phyloP scores from a whole-genome alignment of 78 protist genomes.

The Salpingoeca rosetta region DNA sequence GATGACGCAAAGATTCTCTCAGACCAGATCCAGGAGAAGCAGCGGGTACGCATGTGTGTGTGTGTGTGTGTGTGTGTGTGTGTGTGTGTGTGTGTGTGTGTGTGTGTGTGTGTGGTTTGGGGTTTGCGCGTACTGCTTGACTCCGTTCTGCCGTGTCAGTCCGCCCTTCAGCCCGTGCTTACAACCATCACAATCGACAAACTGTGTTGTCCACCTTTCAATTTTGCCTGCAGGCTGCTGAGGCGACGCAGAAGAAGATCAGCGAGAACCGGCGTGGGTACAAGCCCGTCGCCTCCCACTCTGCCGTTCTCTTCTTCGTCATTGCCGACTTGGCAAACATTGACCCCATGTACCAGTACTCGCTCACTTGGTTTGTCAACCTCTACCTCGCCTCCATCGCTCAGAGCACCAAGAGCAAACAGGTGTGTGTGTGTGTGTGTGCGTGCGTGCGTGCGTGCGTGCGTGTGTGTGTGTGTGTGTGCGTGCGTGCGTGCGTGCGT shows the following conservation, averaged over 20 bases:
- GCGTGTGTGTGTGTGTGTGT: too few species aligned
- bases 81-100: too few species aligned
- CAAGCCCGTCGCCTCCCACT: constrained; percentile 45
- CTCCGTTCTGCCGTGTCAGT: too few species aligned
- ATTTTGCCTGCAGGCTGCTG: constrained; percentile 10
- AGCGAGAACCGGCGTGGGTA: constrained; percentile 37
- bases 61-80: too few species aligned
- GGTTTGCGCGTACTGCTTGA: too few species aligned
- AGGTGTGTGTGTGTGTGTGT: not conserved
- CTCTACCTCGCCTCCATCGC: constrained; percentile 4
- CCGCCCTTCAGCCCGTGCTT: too few species aligned
- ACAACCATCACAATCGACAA: too few species aligned
- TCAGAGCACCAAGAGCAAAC: not conserved
- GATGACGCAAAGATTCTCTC: constrained; percentile 56
- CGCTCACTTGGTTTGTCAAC: constrained; percentile 35
- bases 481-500: too few species aligned
- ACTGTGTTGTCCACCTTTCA: too few species aligned
- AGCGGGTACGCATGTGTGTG: too few species aligned
- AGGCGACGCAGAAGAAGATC: constrained; percentile 44
- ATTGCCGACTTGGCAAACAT: constrained; percentile 23
- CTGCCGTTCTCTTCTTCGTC: constrained; percentile 61
- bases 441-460: too few species aligned
- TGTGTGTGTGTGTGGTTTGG: too few species aligned
- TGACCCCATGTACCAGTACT: constrained; percentile 61
- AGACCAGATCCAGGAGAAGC: constrained; percentile 34